These are phyloP conservation scores for Aspergillus baeticus DNA, from an alignment of 495 filamentous ascomycete species.

Conservation along the genomic window DNA sequence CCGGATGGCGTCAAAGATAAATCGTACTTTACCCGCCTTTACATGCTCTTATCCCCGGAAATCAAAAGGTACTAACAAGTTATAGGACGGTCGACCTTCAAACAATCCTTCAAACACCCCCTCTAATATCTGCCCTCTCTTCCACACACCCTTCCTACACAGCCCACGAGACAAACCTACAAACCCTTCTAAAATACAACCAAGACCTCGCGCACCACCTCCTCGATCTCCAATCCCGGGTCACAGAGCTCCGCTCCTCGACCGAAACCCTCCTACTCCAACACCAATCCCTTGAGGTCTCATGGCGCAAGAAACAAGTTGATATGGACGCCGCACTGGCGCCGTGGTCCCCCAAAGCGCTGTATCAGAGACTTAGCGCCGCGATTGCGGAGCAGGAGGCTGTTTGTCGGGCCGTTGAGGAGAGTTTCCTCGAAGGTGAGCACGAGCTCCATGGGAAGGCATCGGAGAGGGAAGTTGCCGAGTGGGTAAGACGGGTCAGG, in stretches of 20 bases:
- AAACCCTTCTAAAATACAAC: constrained; percentile 57
- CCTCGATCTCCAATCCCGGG: constrained; percentile 58
- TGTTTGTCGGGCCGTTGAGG: constrained; percentile 77
- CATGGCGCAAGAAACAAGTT: constrained; percentile 82
- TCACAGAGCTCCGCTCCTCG: constrained; percentile 59
- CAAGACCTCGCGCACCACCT: constrained; percentile 68
- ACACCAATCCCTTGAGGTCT: constrained; percentile 82
- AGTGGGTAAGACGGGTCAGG: constrained; percentile 79
- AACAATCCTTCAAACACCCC: constrained; percentile 58
- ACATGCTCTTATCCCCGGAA: not conserved
- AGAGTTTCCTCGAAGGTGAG: constrained; percentile 76
- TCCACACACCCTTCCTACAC: constrained; percentile 61
- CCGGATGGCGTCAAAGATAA: constrained; percentile 71
- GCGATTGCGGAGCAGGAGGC: constrained; percentile 80
- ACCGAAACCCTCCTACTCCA: constrained; percentile 80
- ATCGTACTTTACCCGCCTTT: constrained; percentile 50
- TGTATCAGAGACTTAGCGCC: constrained; percentile 77
- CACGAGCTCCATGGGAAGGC: constrained; percentile 48
- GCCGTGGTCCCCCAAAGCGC: constrained; percentile 76
- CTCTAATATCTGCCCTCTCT: constrained; percentile 61
- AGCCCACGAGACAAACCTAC: constrained; percentile 48
- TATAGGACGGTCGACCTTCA: constrained; percentile 59
- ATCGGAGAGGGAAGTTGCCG: constrained; percentile 73
- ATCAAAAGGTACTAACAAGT: constrained; percentile 31
- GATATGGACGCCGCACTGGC: constrained; percentile 84